These are phyloP conservation scores for Lactarius vividus DNA, from an alignment of 768 basidiomycete species.

Conservation along the genomic window DNA sequence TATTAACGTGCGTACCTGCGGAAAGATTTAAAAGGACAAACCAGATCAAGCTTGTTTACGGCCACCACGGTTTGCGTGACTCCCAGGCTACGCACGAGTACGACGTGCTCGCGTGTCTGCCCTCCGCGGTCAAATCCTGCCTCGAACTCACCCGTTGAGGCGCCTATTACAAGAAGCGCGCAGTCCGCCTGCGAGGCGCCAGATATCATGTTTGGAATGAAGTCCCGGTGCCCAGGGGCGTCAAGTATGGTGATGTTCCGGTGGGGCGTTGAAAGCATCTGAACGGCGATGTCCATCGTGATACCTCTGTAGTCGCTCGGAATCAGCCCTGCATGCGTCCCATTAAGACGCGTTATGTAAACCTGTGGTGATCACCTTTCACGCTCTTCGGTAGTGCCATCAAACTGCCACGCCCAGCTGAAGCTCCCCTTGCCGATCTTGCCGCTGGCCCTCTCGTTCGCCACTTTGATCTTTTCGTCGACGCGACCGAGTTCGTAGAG, in stretches of 20 bases:
- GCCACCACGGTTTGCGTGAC: slow-evolving; percentile 90
- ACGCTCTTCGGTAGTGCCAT: slow-evolving; percentile 89
- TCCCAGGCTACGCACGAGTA: slow-evolving; percentile 89
- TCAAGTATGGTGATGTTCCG: slow-evolving; percentile 91
- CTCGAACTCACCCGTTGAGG: slow-evolving; percentile 89
- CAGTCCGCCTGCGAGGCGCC: slow-evolving; percentile 97
- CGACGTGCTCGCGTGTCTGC: slow-evolving; percentile 91
- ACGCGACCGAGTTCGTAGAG: slow-evolving; percentile 88
- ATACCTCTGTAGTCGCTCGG: slow-evolving; percentile 64
- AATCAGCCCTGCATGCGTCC: slow-evolving; percentile 12
- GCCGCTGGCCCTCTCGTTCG: slow-evolving; percentile 86
- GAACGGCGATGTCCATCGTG: slow-evolving; percentile 94
- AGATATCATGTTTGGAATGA: slow-evolving; percentile 99
- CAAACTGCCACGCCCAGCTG: slow-evolving; percentile 97
- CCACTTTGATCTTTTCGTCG: slow-evolving; percentile 77
- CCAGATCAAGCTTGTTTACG: slow-evolving; percentile 93
- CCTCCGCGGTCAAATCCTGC: slow-evolving; percentile 92
- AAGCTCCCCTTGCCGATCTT: slow-evolving; percentile 94
- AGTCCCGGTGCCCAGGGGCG: slow-evolving; percentile 96
- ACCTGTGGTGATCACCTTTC: slow-evolving; percentile 61
- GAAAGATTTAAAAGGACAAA: slow-evolving; percentile 35
- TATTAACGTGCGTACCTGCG: not conserved
- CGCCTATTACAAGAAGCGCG: slow-evolving; percentile 90
- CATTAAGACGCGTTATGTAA: not conserved
- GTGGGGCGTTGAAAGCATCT: slow-evolving; percentile 69